Percentiles rank a stretch among this genome's conserved stretches.
Conservation (phyloP, 768 basidiomycete genomes). For the Calocybe cyanea region DNA sequence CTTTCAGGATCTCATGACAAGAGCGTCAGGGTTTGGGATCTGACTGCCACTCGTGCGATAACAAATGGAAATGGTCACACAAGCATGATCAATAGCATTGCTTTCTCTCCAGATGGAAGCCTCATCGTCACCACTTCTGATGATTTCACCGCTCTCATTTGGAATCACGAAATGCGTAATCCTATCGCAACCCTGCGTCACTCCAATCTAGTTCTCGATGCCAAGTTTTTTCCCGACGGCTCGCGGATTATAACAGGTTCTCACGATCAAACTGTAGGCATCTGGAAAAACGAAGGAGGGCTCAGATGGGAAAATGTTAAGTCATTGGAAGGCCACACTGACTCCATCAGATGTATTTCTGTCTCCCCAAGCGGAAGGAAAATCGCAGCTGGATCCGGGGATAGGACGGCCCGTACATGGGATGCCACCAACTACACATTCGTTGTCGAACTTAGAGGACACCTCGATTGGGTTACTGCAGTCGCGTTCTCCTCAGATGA, state of each 20-base stretch:
- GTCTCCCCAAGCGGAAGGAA: slow-evolving; percentile 4
- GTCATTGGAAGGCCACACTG: slow-evolving; percentile 3
- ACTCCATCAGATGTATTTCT: slow-evolving; percentile 8
- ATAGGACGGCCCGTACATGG: slow-evolving; percentile 11
- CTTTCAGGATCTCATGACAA: slow-evolving; percentile 9
- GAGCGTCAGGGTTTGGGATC: slow-evolving; percentile 9
- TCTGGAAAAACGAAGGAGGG: slow-evolving; percentile 13
- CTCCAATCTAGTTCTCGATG: slow-evolving; percentile 6
- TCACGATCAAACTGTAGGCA: slow-evolving; percentile 6
- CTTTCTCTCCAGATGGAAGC: not conserved
- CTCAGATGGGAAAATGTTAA: slow-evolving; percentile 3
- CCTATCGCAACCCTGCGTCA: slow-evolving; percentile 3
- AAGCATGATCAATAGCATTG: not conserved
- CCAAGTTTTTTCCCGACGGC: slow-evolving; percentile 9
- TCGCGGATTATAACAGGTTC: slow-evolving; percentile 3
- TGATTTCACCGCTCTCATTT: slow-evolving; percentile 5
- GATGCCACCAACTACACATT: not conserved
- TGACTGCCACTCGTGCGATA: not conserved
- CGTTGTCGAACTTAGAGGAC: not conserved
- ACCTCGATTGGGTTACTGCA: slow-evolving; percentile 1
- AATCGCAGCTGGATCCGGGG: slow-evolving; percentile 8
- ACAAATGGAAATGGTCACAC: slow-evolving; percentile 4
- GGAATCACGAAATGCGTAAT: slow-evolving; percentile 1
- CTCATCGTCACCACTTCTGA: slow-evolving; percentile 4
- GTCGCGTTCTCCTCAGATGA: slow-evolving; percentile 9